Conservation (phyloP, 352 stramenopile genomes). For the Phytophthora tentaculata region DNA sequence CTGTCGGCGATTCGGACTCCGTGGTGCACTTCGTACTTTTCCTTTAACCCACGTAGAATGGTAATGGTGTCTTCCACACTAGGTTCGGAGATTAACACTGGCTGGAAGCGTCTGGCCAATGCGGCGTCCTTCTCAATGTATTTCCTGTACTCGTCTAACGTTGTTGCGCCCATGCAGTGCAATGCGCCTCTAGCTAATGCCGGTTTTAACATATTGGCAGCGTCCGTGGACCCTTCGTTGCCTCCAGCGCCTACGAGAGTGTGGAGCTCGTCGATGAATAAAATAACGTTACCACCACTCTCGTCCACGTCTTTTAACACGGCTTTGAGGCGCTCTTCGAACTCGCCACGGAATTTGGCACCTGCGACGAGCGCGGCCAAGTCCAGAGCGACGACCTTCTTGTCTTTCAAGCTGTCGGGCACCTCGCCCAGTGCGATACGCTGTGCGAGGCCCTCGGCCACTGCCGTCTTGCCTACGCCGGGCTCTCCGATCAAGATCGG, state of each 20-base stretch:
- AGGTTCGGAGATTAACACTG: conserved; percentile 96
- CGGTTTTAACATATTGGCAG: conserved; percentile 96
- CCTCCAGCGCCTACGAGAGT: conserved; percentile 92
- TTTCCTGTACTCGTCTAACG: conserved; percentile 95
- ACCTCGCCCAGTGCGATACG: conserved; percentile 95
- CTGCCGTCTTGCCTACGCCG: conserved; percentile 96
- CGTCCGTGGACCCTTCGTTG: conserved; percentile 90
- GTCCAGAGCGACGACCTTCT: conserved; percentile 95
- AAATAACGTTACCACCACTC: conserved; percentile 93
- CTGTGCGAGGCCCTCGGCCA: conserved; percentile 96
- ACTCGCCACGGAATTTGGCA: conserved; percentile 96
- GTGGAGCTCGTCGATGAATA: conserved; percentile 98
- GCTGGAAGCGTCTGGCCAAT: conserved; percentile 96
- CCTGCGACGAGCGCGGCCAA: conserved; percentile 96
- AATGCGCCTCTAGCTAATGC: conserved; percentile 92
- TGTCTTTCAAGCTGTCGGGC: conserved; percentile 94
- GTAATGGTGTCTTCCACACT: conserved; percentile 96
- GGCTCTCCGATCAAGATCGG: conserved; percentile 97
- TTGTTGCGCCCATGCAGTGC: conserved; percentile 94
- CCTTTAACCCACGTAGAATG: conserved; percentile 96
- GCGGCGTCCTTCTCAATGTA: conserved; percentile 98
- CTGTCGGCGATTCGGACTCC: conserved; percentile 95
- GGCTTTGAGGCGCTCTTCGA: conserved; percentile 97
- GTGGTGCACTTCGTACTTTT: conserved; percentile 97
- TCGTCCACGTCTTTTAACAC: conserved; percentile 96